Base-by-base conservation (phyloP, 139 green algal species). In the Pseudopediastrum boryanum region DNA sequence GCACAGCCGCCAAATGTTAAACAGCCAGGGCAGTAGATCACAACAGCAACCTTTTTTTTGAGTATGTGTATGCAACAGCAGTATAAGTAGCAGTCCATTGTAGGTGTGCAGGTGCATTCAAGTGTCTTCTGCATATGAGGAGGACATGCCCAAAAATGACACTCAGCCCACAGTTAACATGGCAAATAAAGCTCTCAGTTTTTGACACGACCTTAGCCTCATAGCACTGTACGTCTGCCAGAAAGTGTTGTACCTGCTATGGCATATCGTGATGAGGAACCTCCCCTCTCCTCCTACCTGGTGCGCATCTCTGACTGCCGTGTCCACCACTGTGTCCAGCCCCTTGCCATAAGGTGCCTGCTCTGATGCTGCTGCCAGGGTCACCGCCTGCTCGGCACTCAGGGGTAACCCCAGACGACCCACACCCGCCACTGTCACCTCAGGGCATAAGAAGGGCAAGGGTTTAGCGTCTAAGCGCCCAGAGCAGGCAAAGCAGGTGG, bases 291-390 rank as follows among this genome's bases (percentile, higher is more conserved):
- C n/a, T 16, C 66, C 48, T 13, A 76, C 68, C 68, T 76, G 46
- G 4, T 50, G 38, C 6, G 68, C 68, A 27, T 76, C 68, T 23
- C 71, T 51, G 21, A 79, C 68, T 2, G 23, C 21, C 0, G 59
- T 70, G 46, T 75, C 78, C 13, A 74, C 23, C 44, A 83, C 59
- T 0, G 69, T 83, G 25, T 27, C 9, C 5, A 51, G n/a, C 0
- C 78, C 78, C 9, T 56, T 58, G 69, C 78, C 68, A 25, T 68
- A 70, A 6, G 78, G 78, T 0, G 68, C 78, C 0, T 71, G 58
- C n/a, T 66, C 25, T 23, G 64, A 52, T 27, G 52, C 58, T 48
- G 50, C 48, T n/a, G 64, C 38, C 58, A 83, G 56, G 0, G 46
- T 44, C 41, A 8, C n/a, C 13, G 68, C 68, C 31, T 63, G 44